Evolutionary conservation across 106 monocot genomes (phyloP).

Genomic region (Dioscorea zingiberensis): DNA sequence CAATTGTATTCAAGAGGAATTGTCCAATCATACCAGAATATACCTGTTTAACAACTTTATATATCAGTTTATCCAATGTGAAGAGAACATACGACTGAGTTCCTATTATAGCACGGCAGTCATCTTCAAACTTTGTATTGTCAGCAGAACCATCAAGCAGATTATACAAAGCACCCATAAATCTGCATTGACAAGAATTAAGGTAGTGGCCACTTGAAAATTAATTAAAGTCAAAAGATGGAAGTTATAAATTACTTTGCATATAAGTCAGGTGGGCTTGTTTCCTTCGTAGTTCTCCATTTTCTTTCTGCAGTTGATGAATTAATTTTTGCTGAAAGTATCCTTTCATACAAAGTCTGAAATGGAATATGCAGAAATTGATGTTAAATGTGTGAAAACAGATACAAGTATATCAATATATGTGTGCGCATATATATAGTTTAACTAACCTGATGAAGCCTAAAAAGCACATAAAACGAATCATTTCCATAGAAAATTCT

Average conservation of each 20-base stretch:
- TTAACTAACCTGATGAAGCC: slow-evolving; percentile 76
- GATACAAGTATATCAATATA: background rate
- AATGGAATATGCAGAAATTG: slow-evolving; percentile 4
- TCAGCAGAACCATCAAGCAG: slow-evolving; percentile 88
- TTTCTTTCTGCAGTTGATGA: slow-evolving; percentile 66
- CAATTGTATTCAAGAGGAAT: no score
- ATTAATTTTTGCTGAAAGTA: slow-evolving; percentile 83
- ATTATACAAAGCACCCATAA: slow-evolving; percentile 62
- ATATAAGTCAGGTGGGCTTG: slow-evolving; percentile 61
- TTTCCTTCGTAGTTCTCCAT: slow-evolving; percentile 64
- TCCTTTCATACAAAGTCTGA: slow-evolving; percentile 90
- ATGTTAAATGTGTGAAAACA: background rate
- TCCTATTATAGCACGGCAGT: slow-evolving; percentile 82
- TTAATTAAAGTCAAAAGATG: no score
- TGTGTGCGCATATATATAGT: no score
- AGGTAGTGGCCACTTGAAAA: no score
- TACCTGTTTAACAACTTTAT: slow-evolving; percentile 95
- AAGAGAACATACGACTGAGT: slow-evolving; percentile 95
- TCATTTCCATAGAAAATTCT: slow-evolving; percentile 92
- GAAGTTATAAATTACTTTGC: slow-evolving; percentile 41
- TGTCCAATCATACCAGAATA: background rate
- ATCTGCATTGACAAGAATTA: slow-evolving; percentile 37
- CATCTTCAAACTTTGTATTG: slow-evolving; percentile 92
- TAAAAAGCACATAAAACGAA: slow-evolving; percentile 87
- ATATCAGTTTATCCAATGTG: slow-evolving; percentile 91